Conservation (phyloP, 179 eudicot genomes). For the Patellifolia procumbens region DNA sequence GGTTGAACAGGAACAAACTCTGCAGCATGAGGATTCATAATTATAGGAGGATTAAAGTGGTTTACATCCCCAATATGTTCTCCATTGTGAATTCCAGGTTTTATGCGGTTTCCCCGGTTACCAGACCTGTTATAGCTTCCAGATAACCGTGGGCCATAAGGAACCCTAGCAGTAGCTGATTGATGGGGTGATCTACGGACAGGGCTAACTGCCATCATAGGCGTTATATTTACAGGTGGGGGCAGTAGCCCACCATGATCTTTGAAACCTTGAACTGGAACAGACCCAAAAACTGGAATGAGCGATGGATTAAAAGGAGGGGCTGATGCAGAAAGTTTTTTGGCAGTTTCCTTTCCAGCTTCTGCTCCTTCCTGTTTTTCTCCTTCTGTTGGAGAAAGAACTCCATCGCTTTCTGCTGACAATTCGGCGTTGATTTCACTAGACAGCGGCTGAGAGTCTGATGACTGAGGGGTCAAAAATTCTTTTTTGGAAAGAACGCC, state of each 20-base stretch:
- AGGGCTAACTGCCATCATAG: conserved; percentile 66
- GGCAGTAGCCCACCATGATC: conserved; percentile 86
- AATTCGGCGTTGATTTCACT: conserved; percentile 18
- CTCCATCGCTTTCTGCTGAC: conserved; percentile 25
- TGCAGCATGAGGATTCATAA: conserved; percentile 93
- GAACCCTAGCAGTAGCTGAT: conserved; percentile 92
- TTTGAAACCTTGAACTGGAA: conserved; percentile 55
- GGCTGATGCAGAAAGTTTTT: conserved; percentile 90
- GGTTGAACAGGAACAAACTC: conserved; percentile 83
- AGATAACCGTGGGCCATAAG: conserved; percentile 89
- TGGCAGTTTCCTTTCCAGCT: conserved; percentile 58
- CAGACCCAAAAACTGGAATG: conserved; percentile 64
- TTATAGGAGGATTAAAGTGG: conserved; percentile 52
- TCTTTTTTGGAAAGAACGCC: conserved; percentile 11
- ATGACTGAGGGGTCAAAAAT: conserved; percentile 25
- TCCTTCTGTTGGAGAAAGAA: conserved; percentile 37
- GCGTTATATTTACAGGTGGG: conserved; percentile 73
- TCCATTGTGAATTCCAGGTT: conserved; percentile 57
- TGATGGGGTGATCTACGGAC: conserved; percentile 87
- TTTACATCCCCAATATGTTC: conserved; percentile 54
- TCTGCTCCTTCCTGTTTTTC: conserved; percentile 56
- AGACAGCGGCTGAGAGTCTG: conserved; percentile 27
- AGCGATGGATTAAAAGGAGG: conserved; percentile 90
- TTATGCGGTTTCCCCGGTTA: conserved; percentile 57
- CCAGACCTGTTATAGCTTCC: conserved; percentile 74